Conservation (phyloP, 2,329 filamentous ascomycete genomes). For the Coniochaeta prunicola region DNA sequence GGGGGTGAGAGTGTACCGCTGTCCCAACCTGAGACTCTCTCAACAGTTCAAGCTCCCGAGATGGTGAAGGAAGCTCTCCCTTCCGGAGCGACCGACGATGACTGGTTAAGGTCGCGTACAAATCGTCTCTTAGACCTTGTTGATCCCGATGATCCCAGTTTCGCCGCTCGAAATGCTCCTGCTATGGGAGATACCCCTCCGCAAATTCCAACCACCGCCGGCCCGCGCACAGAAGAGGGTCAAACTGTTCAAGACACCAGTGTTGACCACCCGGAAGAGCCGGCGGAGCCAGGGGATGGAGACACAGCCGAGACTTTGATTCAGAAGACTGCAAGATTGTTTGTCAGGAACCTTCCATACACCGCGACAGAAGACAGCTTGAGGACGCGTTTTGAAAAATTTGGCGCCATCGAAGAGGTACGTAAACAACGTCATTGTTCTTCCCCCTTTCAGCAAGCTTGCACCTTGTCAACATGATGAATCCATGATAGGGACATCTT, state of each 20-base stretch:
- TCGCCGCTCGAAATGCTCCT: constrained; percentile 13
- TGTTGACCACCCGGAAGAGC: constrained; percentile 18
- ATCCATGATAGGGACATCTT: constrained; percentile 99
- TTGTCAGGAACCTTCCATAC: constrained; percentile 84
- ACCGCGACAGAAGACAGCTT: constrained; percentile 71
- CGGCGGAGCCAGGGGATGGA: constrained; percentile 24
- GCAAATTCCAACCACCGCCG: constrained; percentile 6
- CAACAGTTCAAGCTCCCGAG: neutral
- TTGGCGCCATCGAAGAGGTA: constrained; percentile 83
- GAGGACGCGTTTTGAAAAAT: constrained; percentile 60
- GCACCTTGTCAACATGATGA: constrained; percentile 62
- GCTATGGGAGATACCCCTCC: constrained; percentile 8
- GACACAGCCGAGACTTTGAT: constrained; percentile 52
- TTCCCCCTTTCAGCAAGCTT: constrained; percentile 12
- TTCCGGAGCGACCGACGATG: constrained; percentile 60
- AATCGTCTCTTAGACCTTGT: constrained; percentile 79
- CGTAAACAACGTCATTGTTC: constrained; percentile 25
- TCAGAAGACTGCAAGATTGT: constrained; percentile 68
- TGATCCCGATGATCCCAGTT: constrained; percentile 57
- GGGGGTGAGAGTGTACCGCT: neutral
- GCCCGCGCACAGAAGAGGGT: constrained; percentile 6
- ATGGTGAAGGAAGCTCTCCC: neutral
- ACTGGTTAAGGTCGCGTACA: constrained; percentile 88
- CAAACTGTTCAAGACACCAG: constrained; percentile 14
- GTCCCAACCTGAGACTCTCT: neutral